Conservation (phyloP, 352 stramenopile genomes). For the Lagenidium giganteum region DNA sequence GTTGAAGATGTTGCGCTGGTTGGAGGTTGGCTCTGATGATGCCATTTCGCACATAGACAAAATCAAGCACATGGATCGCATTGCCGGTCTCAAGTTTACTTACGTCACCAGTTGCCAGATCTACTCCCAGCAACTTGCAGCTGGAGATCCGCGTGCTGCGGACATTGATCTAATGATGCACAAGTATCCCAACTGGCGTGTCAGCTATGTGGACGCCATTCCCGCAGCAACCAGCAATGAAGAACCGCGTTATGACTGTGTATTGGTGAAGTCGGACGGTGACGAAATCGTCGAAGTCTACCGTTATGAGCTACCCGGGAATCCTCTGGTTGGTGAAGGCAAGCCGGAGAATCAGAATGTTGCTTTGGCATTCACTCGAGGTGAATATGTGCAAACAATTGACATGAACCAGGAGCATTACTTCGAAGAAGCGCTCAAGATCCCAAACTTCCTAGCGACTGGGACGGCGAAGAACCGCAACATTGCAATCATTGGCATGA, state of each 20-base stretch:
- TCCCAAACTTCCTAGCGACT: slow-evolving; percentile 83
- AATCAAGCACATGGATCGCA: slow-evolving; percentile 87
- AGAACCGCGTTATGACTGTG: slow-evolving; percentile 74
- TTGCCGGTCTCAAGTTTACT: slow-evolving; percentile 83
- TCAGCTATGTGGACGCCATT: slow-evolving; percentile 87
- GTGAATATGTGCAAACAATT: slow-evolving; percentile 85
- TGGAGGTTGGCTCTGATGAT: slow-evolving; percentile 83
- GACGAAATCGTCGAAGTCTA: slow-evolving; percentile 88
- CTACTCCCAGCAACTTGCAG: slow-evolving; percentile 76
- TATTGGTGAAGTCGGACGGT: slow-evolving; percentile 77
- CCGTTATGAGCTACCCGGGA: slow-evolving; percentile 77
- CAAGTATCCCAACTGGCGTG: slow-evolving; percentile 93
- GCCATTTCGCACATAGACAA: slow-evolving; percentile 83
- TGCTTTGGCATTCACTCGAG: slow-evolving; percentile 78
- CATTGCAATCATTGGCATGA: slow-evolving; percentile 85
- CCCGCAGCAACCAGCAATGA: slow-evolving; percentile 44
- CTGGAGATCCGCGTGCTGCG: slow-evolving; percentile 70
- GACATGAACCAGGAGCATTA: slow-evolving; percentile 91
- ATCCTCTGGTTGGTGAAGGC: slow-evolving; percentile 79
- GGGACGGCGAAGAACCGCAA: slow-evolving; percentile 56
- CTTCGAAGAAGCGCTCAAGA: slow-evolving; percentile 88
- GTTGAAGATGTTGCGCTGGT: slow-evolving; percentile 85
- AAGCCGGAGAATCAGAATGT: slow-evolving; percentile 90
- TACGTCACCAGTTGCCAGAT: slow-evolving; percentile 90
- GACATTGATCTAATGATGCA: slow-evolving; percentile 98